These are phyloP conservation scores for Colletotrichum sublineola DNA, from an alignment of 2,329 filamentous ascomycete species.

Conservation along the genomic window DNA sequence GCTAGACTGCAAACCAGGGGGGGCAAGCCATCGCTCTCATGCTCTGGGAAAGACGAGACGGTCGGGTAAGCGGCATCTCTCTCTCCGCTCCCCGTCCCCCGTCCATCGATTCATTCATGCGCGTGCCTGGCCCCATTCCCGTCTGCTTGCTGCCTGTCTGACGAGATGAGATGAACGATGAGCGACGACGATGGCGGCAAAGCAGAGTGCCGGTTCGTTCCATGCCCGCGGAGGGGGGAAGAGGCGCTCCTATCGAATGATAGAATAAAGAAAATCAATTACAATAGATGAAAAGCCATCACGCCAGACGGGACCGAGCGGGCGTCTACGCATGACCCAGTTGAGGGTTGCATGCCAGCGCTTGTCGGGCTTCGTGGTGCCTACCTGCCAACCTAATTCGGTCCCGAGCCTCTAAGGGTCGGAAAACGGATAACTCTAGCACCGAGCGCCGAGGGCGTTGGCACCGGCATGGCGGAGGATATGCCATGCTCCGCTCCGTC, in stretches of 20 bases:
- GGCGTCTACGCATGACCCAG: not conserved
- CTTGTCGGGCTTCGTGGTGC: not conserved
- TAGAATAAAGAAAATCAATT: too few relatives aligned
- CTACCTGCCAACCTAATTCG: not conserved
- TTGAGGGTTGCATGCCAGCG: not conserved
- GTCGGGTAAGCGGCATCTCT: not conserved
- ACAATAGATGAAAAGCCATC: not conserved
- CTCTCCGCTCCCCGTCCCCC: too few relatives aligned
- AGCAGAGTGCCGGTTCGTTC: too few relatives aligned
- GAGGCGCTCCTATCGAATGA: not conserved
- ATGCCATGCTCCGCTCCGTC: not conserved
- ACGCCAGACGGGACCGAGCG: slow-evolving; percentile 9
- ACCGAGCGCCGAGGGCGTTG: not conserved
- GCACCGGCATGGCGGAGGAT: not conserved
- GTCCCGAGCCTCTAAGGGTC: not conserved
- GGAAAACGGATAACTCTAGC: not conserved
- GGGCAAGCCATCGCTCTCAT: not conserved
- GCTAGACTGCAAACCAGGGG: not conserved
- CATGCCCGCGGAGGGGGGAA: not conserved
- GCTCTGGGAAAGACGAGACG: not conserved
- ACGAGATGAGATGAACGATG: not conserved
- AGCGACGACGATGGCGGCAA: not conserved
- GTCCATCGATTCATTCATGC: not conserved
- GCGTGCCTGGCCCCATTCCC: not conserved
- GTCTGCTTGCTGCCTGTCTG: not conserved